A percentile compares a stretch with the other conserved stretches of the same genome.
Conservation (phyloP, 2,329 filamentous ascomycete genomes). For the Trichoderma breve region DNA sequence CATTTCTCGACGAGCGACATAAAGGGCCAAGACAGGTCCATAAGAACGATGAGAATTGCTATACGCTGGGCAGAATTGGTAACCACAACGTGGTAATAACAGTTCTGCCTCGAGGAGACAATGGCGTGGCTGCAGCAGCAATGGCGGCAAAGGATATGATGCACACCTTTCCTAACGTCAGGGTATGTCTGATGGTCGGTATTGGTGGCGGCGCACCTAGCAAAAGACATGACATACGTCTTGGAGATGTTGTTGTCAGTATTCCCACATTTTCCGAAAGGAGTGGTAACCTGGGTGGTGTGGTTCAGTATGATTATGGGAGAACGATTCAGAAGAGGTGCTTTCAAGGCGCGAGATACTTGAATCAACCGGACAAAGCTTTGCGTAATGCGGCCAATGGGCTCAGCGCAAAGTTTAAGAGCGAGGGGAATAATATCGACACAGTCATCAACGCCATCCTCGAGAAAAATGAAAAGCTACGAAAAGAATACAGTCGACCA, state of each 20-base stretch:
- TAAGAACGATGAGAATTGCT: background rate
- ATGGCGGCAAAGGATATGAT: background rate
- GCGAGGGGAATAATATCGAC: background rate
- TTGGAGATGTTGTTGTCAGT: background rate
- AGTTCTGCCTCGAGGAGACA: background rate
- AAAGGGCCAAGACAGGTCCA: rapidly evolving
- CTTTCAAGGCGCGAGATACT: background rate
- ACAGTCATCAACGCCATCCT: background rate
- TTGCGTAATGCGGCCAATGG: too few species aligned
- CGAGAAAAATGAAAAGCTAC: background rate
- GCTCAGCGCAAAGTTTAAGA: background rate
- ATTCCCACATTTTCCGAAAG: background rate
- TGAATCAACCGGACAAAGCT: background rate
- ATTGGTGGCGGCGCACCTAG: background rate
- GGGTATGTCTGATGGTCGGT: background rate
- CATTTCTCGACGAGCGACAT: background rate
- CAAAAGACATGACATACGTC: background rate
- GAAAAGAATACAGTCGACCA: background rate
- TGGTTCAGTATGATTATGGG: background rate
- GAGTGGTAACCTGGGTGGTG: background rate
- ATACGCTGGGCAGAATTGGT: background rate
- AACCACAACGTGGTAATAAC: background rate
- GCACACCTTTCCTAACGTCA: background rate
- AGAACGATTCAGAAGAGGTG: background rate
- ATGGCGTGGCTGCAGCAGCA: background rate